Evolutionary conservation across 2,329 filamentous ascomycete species (phyloP).

Genomic region (Hypoxylon sp.): DNA sequence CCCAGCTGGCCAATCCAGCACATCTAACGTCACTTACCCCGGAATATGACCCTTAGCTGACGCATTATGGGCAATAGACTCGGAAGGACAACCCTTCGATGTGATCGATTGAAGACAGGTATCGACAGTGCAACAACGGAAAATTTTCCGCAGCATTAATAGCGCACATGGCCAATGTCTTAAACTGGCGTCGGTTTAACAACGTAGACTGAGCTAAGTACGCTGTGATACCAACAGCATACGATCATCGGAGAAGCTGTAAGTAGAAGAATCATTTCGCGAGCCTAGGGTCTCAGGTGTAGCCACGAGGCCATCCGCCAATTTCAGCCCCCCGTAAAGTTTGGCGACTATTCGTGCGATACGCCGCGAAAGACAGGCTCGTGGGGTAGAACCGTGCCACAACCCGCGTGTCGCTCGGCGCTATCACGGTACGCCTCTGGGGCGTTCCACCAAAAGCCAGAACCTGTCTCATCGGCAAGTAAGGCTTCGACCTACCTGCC

Average conservation of each 20-base stretch:
- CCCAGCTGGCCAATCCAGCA: slow-evolving; percentile 1
- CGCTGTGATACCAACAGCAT: slow-evolving; percentile 12
- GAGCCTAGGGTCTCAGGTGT: slow-evolving; percentile 19
- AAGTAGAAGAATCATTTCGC: slow-evolving; percentile 4
- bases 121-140: slow-evolving; percentile 14
- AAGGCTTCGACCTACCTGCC: background rate
- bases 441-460: background rate
- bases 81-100: slow-evolving; percentile 3
- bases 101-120: background rate
- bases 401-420: slow-evolving; percentile 19
- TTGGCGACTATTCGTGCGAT: slow-evolving; percentile 18
- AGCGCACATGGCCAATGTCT: slow-evolving; percentile 21
- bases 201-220: background rate
- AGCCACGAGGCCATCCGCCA: slow-evolving; percentile 8
- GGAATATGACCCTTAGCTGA: slow-evolving; percentile 21
- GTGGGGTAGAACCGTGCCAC: slow-evolving; percentile 20
- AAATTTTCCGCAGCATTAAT: slow-evolving; percentile 4
- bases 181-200: slow-evolving; percentile 11
- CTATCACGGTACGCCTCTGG: slow-evolving; percentile 37
- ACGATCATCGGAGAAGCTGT: background rate
- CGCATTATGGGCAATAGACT: slow-evolving; percentile 5
- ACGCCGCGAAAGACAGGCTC: slow-evolving; percentile 12
- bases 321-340: slow-evolving; percentile 12
- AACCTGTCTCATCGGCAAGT: slow-evolving; percentile 1
- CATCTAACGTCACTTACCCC: slow-evolving; percentile 38